Conservation (phyloP, 2,329 filamentous ascomycete species). For the Colletotrichum gloeosporioides region DNA sequence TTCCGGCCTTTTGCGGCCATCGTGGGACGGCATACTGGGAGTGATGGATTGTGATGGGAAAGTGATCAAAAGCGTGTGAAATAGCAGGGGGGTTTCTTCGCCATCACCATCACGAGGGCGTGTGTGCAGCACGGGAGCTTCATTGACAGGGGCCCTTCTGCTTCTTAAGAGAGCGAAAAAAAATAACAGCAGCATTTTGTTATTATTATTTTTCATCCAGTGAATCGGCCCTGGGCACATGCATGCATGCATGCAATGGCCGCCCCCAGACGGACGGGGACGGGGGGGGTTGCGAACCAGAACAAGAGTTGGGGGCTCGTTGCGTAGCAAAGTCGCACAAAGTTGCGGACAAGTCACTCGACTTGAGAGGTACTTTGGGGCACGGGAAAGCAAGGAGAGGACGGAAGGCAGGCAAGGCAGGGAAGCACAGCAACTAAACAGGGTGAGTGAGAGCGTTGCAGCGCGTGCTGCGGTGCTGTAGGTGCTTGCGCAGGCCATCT, state of each 20-base stretch:
- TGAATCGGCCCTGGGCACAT: background rate
- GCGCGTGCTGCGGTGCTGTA: background rate
- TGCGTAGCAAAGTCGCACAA: background rate
- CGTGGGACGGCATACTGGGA: background rate
- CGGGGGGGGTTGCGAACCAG: background rate
- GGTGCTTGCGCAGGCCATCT: constrained; percentile 14
- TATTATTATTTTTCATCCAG: background rate
- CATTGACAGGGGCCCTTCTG: background rate
- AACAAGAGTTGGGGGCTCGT: background rate
- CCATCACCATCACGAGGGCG: background rate
- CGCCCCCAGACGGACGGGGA: background rate
- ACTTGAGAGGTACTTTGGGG: constrained; percentile 3
- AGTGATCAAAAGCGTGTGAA: background rate
- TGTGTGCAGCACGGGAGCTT: background rate
- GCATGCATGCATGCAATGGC: background rate
- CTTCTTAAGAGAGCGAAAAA: background rate
- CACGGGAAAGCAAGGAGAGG: background rate
- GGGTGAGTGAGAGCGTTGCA: background rate
- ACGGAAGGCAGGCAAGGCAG: background rate
- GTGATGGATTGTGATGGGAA: constrained; percentile 2
- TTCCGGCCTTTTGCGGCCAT: background rate
- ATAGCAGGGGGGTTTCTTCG: background rate
- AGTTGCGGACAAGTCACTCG: constrained; percentile 3
- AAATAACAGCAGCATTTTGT: background rate
- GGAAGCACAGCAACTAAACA: background rate